Evolutionary conservation across 2,329 filamentous ascomycete genomes (phyloP), one percentile per base, ranked within the genome.

Genomic region (Clonostachys chloroleuca): DNA sequence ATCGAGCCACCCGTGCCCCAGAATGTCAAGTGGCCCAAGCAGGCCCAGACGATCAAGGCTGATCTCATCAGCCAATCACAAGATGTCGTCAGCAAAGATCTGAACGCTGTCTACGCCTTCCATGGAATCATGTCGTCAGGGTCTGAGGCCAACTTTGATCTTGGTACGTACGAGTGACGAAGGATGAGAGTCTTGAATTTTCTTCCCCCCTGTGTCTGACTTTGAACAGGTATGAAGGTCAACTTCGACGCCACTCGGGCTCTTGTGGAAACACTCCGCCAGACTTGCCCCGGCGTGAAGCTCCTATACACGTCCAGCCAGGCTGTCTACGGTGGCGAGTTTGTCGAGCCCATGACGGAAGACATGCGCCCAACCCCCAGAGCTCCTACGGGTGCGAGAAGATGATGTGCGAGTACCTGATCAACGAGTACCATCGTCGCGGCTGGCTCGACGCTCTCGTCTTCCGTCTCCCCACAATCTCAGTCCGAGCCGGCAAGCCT

Each of bases 81-180:
- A 30, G 24, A 30, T 10, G 24, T 30, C 3, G 51, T 56, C 1
- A 56, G 51, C 10, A 36, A 43, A 12, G 18, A 34, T 16, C 65
- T 75, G 12, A 63, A 74, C 35, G 68, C 71, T 10, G 71, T 79
- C 40, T 84, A 81, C 57, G 71, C 82, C 42, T 74, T 84, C 48
- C 81, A 84, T 55, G 81, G 81, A 40, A 79, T 84, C 63, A 84
- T 84, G 81, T 83, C 78, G 1, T 73, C 74, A 18, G 80, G 79
- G 13, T 74, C 79, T 14, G 81, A 85, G 63, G 76, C 76, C 10
- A 77, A 84, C 44, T 64, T 81, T 68, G 59, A 79, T 65, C 55
- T 73, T 66, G 48, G 80, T 2, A 68, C 81, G 49, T 18, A 18
- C 12, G 24, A 30, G 24, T 30, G 24, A 30, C 3, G 8, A 30